Evolutionary conservation across 1,139 yeast species (phyloP).

Genomic region (Blastobotrys raffinosifermentans): DNA sequence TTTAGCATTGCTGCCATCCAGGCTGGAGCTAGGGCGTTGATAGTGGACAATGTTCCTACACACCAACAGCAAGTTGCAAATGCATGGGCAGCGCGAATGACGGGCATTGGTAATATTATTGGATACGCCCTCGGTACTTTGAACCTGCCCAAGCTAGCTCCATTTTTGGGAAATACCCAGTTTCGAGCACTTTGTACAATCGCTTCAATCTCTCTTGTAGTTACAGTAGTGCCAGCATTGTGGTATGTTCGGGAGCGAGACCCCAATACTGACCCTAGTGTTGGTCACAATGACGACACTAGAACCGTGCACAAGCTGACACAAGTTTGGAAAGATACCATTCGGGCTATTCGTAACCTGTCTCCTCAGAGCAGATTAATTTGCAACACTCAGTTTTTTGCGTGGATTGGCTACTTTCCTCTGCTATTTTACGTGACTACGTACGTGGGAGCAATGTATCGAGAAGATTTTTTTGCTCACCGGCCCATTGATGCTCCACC

Average conservation of each 20-base stretch:
- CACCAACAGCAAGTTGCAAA: slow-evolving; percentile 52
- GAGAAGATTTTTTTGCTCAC: slow-evolving; percentile 17
- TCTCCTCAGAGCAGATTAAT: slow-evolving; percentile 27
- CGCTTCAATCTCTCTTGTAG: slow-evolving; percentile 40
- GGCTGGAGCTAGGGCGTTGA: slow-evolving; percentile 51
- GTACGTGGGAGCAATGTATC: slow-evolving; percentile 38
- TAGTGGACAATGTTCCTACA: slow-evolving; percentile 51
- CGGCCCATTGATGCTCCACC: slow-evolving; percentile 17
- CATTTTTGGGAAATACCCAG: slow-evolving; percentile 43
- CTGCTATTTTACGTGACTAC: slow-evolving; percentile 36
- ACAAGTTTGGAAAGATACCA: slow-evolving; percentile 29
- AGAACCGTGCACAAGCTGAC: slow-evolving; percentile 19
- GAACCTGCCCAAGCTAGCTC: slow-evolving; percentile 33
- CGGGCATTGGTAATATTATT: slow-evolving; percentile 50
- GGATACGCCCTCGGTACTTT: slow-evolving; percentile 49
- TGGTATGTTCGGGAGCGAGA: slow-evolving; percentile 40
- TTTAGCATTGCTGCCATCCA: slow-evolving; percentile 53
- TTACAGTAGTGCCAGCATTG: slow-evolving; percentile 40
- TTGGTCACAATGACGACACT: slow-evolving; percentile 32
- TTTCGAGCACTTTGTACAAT: slow-evolving; percentile 44
- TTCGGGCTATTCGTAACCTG: slow-evolving; percentile 34
- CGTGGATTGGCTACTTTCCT: slow-evolving; percentile 37
- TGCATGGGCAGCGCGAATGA: slow-evolving; percentile 71
- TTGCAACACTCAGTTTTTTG: slow-evolving; percentile 32
- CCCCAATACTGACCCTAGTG: slow-evolving; percentile 37